A percentile compares a stretch with the other conserved stretches of the same genome.
These are phyloP conservation scores for Akanthomyces muscarius DNA, from an alignment of 2,329 filamentous ascomycete species.

Conservation along the genomic window DNA sequence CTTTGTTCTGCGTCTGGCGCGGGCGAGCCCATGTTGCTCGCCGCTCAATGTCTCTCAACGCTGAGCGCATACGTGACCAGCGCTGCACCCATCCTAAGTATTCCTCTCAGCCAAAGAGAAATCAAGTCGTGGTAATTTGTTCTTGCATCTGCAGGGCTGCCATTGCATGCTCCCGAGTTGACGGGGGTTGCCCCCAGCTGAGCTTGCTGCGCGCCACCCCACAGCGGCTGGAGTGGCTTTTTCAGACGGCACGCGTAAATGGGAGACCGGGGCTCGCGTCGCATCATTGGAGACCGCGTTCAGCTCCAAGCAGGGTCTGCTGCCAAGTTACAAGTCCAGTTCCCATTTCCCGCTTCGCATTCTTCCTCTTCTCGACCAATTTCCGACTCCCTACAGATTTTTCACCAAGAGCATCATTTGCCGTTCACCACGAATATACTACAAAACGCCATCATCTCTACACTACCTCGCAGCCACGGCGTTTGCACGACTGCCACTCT, in stretches of 20 bases:
- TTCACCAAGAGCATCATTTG: too few relatives aligned
- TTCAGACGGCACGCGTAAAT: conserved; percentile 10
- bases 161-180: too few relatives aligned
- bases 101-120: too few relatives aligned
- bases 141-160: too few relatives aligned
- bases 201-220: not conserved
- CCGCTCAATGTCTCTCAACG: too few relatives aligned
- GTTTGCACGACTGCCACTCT: not conserved
- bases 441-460: not conserved
- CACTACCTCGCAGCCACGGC: conserved; percentile 6
- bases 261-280: conserved; percentile 11
- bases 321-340: not conserved
- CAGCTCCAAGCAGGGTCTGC: not conserved
- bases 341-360: not conserved
- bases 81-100: too few relatives aligned
- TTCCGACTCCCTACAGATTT: not conserved
- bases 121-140: too few relatives aligned
- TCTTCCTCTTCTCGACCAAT: not conserved
- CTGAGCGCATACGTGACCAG: too few relatives aligned
- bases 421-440: not conserved
- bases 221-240: conserved; percentile 5
- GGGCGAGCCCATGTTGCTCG: too few relatives aligned
- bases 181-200: not conserved
- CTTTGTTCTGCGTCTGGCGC: too few relatives aligned
- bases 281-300: not conserved